A percentile compares a stretch with the other conserved stretches of the same genome.
Evolutionary conservation across 352 stramenopile genomes (phyloP).

Genomic region (Globisporangium canariense): DNA sequence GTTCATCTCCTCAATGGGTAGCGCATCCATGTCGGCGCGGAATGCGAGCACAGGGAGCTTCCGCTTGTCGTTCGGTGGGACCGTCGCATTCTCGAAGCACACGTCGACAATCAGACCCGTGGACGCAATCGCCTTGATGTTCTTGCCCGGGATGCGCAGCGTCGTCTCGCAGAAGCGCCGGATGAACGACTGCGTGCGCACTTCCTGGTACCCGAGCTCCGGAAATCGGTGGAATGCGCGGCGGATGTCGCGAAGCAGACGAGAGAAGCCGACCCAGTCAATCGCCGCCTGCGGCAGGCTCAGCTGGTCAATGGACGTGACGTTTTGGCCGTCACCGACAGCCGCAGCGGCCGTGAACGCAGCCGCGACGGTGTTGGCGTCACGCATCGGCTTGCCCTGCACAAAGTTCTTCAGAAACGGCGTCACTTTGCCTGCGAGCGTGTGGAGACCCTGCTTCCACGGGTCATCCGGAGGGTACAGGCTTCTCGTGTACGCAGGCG

Average conservation of each 20-base stretch:
- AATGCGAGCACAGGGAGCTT: constrained; percentile 88
- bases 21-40: constrained; percentile 94
- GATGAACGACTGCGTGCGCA: constrained; percentile 86
- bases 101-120: constrained; percentile 91
- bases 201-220: constrained; percentile 91
- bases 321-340: not conserved
- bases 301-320: not conserved
- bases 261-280: constrained; percentile 69
- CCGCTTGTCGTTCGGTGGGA: constrained; percentile 44
- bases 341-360: constrained; percentile 9
- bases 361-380: constrained; percentile 17
- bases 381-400: constrained; percentile 22
- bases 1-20: constrained; percentile 90
- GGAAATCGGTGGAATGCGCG: constrained; percentile 87
- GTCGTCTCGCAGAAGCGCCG: constrained; percentile 74
- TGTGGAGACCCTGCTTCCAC: constrained; percentile 61
- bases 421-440: constrained; percentile 45
- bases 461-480: constrained; percentile 63
- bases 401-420: constrained; percentile 67
- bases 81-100: constrained; percentile 61
- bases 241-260: constrained; percentile 74
- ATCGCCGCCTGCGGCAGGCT: constrained; percentile 10
- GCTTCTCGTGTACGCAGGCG: constrained; percentile 26
- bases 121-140: constrained; percentile 71
- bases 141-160: constrained; percentile 72